A percentile compares a stretch with the other conserved stretches of the same genome.
phyloP scores from a whole-genome alignment of 192 early-diverging fungal genomes.

The Linnemannia exigua region DNA sequence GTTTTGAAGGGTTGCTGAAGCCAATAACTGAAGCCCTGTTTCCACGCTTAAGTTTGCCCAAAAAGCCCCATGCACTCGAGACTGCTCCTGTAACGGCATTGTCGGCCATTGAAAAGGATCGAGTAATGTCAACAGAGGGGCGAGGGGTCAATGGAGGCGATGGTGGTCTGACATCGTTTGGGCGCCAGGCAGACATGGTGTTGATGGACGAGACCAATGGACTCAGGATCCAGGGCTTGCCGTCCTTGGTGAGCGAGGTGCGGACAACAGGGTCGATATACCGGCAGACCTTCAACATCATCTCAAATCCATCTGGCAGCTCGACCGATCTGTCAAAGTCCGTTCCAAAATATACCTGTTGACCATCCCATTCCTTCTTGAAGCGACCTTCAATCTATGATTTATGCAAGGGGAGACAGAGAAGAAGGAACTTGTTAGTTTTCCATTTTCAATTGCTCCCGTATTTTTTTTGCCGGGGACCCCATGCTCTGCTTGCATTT shows the following conservation, averaged over 20 bases:
- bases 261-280: slow-evolving; percentile 54
- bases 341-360: slow-evolving; percentile 52
- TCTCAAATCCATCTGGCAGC: slow-evolving; percentile 51
- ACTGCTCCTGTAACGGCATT: slow-evolving; percentile 33
- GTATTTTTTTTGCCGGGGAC: too few relatives aligned
- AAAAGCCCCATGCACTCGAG: slow-evolving; percentile 53
- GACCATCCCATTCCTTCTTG: slow-evolving; percentile 46
- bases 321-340: slow-evolving; percentile 48
- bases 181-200: slow-evolving; percentile 51
- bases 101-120: slow-evolving; percentile 38
- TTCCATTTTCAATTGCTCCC: not conserved
- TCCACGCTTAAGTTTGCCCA: slow-evolving; percentile 49
- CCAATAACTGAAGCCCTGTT: slow-evolving; percentile 44
- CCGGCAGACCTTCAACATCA: slow-evolving; percentile 44
- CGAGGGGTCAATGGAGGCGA: slow-evolving; percentile 46
- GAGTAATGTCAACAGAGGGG: slow-evolving; percentile 42
- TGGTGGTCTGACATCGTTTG: slow-evolving; percentile 29
- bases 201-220: slow-evolving; percentile 56
- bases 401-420: not conserved
- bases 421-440: not conserved
- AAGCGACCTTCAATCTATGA: slow-evolving; percentile 50
- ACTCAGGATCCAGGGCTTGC: slow-evolving; percentile 53
- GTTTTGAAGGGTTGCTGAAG: slow-evolving; percentile 16
- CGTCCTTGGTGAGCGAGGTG: slow-evolving; percentile 28
- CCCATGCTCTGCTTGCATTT: not conserved